Evolutionary conservation across 257 asterid genomes (phyloP).

Genomic region (Agastache rugosa): DNA sequence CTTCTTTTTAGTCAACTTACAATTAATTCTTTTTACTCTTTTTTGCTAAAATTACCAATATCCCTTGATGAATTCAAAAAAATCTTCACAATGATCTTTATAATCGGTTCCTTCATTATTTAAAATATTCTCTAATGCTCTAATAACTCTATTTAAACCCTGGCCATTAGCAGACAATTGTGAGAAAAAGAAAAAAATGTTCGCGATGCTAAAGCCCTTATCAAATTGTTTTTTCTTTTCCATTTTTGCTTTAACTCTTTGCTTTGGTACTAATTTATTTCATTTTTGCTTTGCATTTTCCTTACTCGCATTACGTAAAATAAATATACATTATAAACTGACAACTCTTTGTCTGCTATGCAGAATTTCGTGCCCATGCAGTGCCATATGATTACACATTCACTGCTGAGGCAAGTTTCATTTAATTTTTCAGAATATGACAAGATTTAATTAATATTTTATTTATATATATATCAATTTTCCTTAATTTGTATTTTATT

Average conservation of each 20-base stretch:
- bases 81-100: not conserved
- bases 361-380: constrained; percentile 49
- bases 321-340: not conserved
- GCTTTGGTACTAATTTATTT: constrained; percentile 32
- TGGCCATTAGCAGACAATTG: not conserved
- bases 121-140: not conserved
- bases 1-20: not conserved
- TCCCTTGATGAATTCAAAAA: not conserved
- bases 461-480: not conserved
- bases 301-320: no score
- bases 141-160: constrained; percentile 27
- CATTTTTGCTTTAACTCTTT: constrained; percentile 29
- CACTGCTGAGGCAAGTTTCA: constrained; percentile 51
- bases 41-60: not conserved
- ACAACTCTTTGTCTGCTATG: not conserved
- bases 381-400: constrained; percentile 55
- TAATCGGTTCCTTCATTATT: not conserved
- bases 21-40: not conserved
- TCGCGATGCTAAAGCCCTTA: constrained; percentile 31
- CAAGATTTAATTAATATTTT: not conserved
- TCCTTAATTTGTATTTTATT: not conserved
- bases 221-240: not conserved
- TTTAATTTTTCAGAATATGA: no score
- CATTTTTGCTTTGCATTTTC: not conserved
- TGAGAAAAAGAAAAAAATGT: not conserved